Conservation (phyloP, 495 filamentous ascomycete genomes). For the Aspergillus olivimuriae region DNA sequence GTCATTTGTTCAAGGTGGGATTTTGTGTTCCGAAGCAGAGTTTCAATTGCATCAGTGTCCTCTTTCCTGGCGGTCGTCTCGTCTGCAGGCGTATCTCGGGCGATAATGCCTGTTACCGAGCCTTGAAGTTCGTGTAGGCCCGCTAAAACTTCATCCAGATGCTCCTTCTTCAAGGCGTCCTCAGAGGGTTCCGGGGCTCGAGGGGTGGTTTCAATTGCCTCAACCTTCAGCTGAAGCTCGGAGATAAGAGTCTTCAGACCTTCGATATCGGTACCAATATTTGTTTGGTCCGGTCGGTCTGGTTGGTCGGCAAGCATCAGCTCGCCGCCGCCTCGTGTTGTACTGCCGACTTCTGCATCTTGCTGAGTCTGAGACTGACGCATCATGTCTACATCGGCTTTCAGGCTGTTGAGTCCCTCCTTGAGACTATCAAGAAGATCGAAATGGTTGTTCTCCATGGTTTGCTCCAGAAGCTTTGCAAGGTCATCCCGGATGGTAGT, state of each 20-base stretch:
- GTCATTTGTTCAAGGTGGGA: constrained; percentile 71
- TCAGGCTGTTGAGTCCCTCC: constrained; percentile 64
- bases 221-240: constrained; percentile 75
- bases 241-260: constrained; percentile 76
- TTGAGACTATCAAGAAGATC: constrained; percentile 84
- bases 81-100: constrained; percentile 32
- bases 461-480: constrained; percentile 71
- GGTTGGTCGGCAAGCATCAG: constrained; percentile 49
- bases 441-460: constrained; percentile 70
- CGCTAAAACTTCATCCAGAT: constrained; percentile 54
- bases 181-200: constrained; percentile 36
- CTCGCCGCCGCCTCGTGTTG: constrained; percentile 41
- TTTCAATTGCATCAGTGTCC: constrained; percentile 84
- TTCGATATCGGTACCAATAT: constrained; percentile 69
- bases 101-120: constrained; percentile 41
- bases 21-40: constrained; percentile 77
- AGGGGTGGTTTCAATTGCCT: constrained; percentile 63
- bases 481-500: constrained; percentile 65
- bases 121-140: constrained; percentile 54
- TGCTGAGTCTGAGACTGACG: constrained; percentile 43
- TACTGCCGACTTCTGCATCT: constrained; percentile 34
- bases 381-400: constrained; percentile 70
- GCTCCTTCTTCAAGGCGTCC: constrained; percentile 46
- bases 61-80: constrained; percentile 53
- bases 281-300: too few species aligned